Percentiles rank a stretch among this genome's conserved stretches.
phyloP scores from a whole-genome alignment of 495 filamentous ascomycete genomes.

The Amphirosellinia nigrospora region DNA sequence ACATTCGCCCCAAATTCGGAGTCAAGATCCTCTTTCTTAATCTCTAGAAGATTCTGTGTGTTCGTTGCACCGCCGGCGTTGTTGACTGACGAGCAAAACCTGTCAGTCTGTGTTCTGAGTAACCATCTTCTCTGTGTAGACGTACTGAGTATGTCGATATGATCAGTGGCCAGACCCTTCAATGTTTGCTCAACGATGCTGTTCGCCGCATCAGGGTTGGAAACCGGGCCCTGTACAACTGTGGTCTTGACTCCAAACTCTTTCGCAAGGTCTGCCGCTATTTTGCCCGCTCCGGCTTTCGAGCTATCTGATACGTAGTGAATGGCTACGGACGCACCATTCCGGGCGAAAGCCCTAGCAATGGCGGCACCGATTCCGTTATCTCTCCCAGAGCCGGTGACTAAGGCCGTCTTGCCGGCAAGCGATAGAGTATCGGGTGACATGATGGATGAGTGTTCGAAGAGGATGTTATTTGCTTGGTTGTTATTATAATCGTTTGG shows the following conservation, averaged over 20 bases:
- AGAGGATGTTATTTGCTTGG: background rate
- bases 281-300: slow-evolving; percentile 29
- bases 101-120: slow-evolving; percentile 24
- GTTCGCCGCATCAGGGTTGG: slow-evolving; percentile 35
- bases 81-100: slow-evolving; percentile 25
- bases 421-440: slow-evolving; percentile 38
- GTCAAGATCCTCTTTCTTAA: slow-evolving; percentile 26
- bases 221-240: slow-evolving; percentile 48
- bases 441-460: background rate
- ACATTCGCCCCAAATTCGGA: slow-evolving; percentile 41
- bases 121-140: background rate
- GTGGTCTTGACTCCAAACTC: slow-evolving; percentile 35
- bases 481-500: background rate
- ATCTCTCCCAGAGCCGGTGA: slow-evolving; percentile 50
- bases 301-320: slow-evolving; percentile 39
- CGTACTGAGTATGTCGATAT: slow-evolving; percentile 50
- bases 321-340: slow-evolving; percentile 47
- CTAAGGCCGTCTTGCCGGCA: slow-evolving; percentile 54
- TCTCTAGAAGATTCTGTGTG: slow-evolving; percentile 8
- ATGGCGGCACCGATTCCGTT: slow-evolving; percentile 53
- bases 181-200: slow-evolving; percentile 43
- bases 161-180: slow-evolving; percentile 36
- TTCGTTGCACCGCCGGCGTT: slow-evolving; percentile 24
- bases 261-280: slow-evolving; percentile 33
- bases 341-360: slow-evolving; percentile 42